Base-by-base conservation (phyloP, 208 protist genomes). In the Trypanosoma theileri region DNA sequence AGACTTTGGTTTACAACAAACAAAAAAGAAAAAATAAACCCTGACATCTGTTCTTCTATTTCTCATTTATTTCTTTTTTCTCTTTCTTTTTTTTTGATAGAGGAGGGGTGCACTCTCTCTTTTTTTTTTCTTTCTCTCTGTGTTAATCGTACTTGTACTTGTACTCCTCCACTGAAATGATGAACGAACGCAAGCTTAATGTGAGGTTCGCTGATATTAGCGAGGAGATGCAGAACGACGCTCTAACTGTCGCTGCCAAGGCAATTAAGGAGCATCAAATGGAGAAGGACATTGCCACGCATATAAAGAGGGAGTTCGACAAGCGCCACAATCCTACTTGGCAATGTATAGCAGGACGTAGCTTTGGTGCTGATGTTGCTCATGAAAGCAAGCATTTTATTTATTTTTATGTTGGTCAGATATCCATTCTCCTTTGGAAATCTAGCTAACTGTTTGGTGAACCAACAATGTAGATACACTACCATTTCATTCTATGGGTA, bases 341-440 rank as follows among this genome's bases (percentile, higher is more conserved):
- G 98, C 99, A 99, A 81, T 99, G 98, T 87, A 98, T 99, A 61
- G 99, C 99, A 22, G 99, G 99, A 44, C 89, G 98, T 54, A 99
- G 94, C 85, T 99, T 99, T 81, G 99, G 98, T 42, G 99, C 98
- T 10, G 99, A 99, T 83, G 98, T 99, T 52, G 99, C 98, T 12
- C 98, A 99, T 79, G 99, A 99, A 78, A 98, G 92, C 48, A 97
- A 96, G 62, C 79, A 96, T 62, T 99, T 99, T 81, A 99, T 99
- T 75, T 99, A 99, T 85, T 99, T 99, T 80, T 99, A 99, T 80
- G 80, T 99, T 45, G 99, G 98, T 11, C 98, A 99, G 79, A 84
- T 99, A 21, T 98, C 98, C 21, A 93, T 99, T 61, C 86, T 99
- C 3, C 86, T 99, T 44, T 99, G 99, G 91, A 96, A 93, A 65